These are phyloP conservation scores for Myriosclerotinia duriaeana DNA, from an alignment of 2,329 filamentous ascomycete genomes.

Conservation along the genomic window DNA sequence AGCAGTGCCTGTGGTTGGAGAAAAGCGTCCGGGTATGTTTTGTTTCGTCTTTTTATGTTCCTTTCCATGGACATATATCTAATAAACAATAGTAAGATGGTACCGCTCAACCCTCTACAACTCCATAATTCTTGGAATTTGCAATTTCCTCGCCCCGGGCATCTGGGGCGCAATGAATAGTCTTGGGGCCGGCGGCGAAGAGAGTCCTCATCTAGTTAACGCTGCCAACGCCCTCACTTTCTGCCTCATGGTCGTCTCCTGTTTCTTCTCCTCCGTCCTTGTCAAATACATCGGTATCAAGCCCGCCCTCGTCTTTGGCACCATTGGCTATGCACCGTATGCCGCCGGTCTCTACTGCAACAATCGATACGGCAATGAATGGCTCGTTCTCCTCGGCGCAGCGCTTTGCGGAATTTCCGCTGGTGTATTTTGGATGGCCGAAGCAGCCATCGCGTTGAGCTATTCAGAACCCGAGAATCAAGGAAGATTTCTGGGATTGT, in stretches of 20 bases:
- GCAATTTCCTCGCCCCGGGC: constrained; percentile 68
- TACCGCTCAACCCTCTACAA: constrained; percentile 72
- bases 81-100: constrained; percentile 51
- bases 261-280: constrained; percentile 62
- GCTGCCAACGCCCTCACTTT: constrained; percentile 71
- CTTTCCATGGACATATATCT: not conserved
- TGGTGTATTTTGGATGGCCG: constrained; percentile 73
- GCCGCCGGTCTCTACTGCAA: constrained; percentile 71
- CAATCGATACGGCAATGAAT: constrained; percentile 67
- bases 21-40: constrained; percentile 28
- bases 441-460: constrained; percentile 69
- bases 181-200: constrained; percentile 66
- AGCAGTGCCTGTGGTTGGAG: constrained; percentile 23
- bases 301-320: constrained; percentile 68
- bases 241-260: constrained; percentile 70
- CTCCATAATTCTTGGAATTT: constrained; percentile 67
- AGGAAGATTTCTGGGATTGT: constrained; percentile 65
- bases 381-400: constrained; percentile 62
- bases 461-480: constrained; percentile 71
- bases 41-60: not conserved
- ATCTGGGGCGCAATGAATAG: constrained; percentile 75
- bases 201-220: constrained; percentile 63
- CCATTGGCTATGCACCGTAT: constrained; percentile 69
- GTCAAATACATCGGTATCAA: constrained; percentile 70
- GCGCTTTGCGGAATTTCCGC: constrained; percentile 45